A percentile compares a stretch with the other conserved stretches of the same genome.
These are phyloP conservation scores for Solanum chacoense DNA, from an alignment of 305 asterid species.

Conservation along the genomic window DNA sequence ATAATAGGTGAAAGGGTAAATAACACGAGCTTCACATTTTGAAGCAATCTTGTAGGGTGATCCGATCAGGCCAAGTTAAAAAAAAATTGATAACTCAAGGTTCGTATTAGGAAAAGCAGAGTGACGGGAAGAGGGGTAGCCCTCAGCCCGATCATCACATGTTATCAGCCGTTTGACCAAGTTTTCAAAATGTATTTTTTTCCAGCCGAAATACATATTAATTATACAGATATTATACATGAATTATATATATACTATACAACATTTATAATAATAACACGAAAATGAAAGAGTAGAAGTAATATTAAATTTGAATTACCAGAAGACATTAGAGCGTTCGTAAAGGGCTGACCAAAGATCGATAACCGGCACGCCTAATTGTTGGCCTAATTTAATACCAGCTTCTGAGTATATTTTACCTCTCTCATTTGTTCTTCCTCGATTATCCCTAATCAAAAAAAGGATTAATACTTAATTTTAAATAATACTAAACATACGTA, in stretches of 20 bases:
- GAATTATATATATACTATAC: too few species aligned
- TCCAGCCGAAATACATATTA: too few species aligned
- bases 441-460: not conserved
- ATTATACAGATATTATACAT: too few species aligned
- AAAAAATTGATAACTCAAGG: too few species aligned
- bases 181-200: not conserved
- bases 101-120: too few species aligned
- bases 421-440: slow-evolving; percentile 40
- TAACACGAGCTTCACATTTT: too few species aligned
- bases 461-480: not conserved
- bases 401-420: slow-evolving; percentile 55
- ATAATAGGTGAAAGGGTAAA: not conserved
- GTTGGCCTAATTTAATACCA: slow-evolving; percentile 43
- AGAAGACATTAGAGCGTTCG: slow-evolving; percentile 44
- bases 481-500: not conserved
- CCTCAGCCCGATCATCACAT: too few species aligned
- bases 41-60: too few species aligned
- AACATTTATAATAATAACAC: not conserved
- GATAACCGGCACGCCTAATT: slow-evolving; percentile 50
- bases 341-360: slow-evolving; percentile 60
- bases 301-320: slow-evolving; percentile 11
- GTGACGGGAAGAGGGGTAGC: too few species aligned
- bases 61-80: too few species aligned
- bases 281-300: not conserved
- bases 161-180: not conserved